A percentile compares a stretch with the other conserved stretches of the same genome.
Conservation (phyloP, 805 yeast species). For the Komagataella populi region DNA sequence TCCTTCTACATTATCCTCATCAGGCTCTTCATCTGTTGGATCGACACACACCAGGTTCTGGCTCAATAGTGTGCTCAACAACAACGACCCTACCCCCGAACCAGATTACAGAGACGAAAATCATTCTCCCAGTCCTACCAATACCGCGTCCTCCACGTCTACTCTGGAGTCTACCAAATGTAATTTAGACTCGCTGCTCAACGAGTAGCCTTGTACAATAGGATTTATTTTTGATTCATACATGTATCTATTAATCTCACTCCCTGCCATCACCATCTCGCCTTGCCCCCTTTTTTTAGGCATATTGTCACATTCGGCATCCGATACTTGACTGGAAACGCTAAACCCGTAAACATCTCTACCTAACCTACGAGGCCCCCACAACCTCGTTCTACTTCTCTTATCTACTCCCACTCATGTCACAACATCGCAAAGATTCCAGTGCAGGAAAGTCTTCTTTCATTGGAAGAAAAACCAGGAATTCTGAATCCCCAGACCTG, state of each 20-base stretch:
- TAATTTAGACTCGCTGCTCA: not conserved
- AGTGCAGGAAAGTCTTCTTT: not conserved
- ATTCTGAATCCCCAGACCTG: not conserved
- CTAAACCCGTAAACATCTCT: not conserved
- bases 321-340: not conserved
- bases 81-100: not conserved
- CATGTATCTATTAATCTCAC: not conserved
- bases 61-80: not conserved
- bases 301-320: not conserved
- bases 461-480: not conserved
- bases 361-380: not conserved
- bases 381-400: not conserved
- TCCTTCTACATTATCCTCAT: not conserved
- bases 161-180: not conserved
- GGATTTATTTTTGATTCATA: not conserved
- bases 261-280: not conserved
- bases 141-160: not conserved
- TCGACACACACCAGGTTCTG: not conserved
- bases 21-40: not conserved
- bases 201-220: not conserved
- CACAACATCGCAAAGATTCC: not conserved
- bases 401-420: not conserved
- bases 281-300: not conserved
- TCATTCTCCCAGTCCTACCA: not conserved
- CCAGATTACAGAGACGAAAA: not conserved